Evolutionary conservation across 805 yeast species (phyloP).

Genomic region (Schizosaccharomyces octosporus): DNA sequence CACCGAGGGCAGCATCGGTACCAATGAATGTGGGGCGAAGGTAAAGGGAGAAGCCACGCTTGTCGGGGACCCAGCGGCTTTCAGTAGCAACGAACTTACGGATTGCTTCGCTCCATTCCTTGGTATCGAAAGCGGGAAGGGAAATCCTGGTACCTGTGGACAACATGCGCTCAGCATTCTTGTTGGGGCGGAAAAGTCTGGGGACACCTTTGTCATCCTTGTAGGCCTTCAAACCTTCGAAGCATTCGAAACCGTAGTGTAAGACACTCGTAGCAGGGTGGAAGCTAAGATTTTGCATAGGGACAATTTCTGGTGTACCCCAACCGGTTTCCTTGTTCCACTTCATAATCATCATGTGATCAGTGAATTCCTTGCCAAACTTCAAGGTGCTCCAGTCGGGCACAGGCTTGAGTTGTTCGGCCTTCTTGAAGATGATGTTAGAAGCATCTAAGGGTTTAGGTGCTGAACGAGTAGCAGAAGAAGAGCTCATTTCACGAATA

Average conservation of each 20-base stretch:
- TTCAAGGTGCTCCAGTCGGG: conserved; percentile 16
- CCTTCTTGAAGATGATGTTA: background rate
- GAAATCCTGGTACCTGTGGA: conserved; percentile 70
- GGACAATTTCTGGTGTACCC: conserved; percentile 70
- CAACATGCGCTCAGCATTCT: conserved; percentile 81
- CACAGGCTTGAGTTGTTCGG: background rate
- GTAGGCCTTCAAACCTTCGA: conserved; percentile 92
- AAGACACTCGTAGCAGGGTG: conserved; percentile 82
- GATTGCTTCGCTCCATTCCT: conserved; percentile 49
- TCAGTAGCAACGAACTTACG: conserved; percentile 57
- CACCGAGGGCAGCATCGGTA: conserved; percentile 73
- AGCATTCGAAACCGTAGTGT: conserved; percentile 85
- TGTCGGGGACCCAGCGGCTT: conserved; percentile 53
- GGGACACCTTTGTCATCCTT: conserved; percentile 33
- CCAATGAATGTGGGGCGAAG: conserved; percentile 91
- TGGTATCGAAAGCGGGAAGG: conserved; percentile 63
- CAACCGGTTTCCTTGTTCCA: conserved; percentile 65
- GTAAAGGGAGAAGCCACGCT: conserved; percentile 75
- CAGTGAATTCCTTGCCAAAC: conserved; percentile 53
- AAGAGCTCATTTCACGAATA: too few species aligned
- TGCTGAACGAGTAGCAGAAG: background rate
- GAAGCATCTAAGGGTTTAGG: background rate
- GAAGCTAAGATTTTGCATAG: conserved; percentile 48
- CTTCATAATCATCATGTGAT: conserved; percentile 68
- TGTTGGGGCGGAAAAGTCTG: conserved; percentile 74